phyloP scores from a whole-genome alignment of 768 basidiomycete genomes.

The Suillus paluster region DNA sequence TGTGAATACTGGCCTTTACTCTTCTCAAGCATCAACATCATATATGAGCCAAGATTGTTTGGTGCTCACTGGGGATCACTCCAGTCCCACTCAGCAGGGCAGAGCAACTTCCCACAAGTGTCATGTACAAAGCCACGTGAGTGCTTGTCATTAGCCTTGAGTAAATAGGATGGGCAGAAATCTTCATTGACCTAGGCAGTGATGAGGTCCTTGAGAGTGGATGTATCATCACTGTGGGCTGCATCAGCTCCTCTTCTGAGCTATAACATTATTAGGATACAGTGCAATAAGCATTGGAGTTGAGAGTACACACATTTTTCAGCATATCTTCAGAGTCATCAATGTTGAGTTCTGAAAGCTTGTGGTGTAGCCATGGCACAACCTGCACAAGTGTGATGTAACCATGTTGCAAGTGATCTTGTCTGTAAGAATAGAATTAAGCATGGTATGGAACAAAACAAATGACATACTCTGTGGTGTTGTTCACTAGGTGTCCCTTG shows the following conservation, averaged over 20 bases:
- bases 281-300: background rate
- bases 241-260: background rate
- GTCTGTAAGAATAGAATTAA: background rate
- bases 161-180: background rate
- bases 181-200: background rate
- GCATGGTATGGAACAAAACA: background rate
- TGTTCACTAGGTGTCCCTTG: background rate
- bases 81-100: background rate
- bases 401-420: background rate
- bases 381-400: background rate
- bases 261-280: background rate
- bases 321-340: background rate
- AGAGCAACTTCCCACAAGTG: too few species aligned
- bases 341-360: background rate
- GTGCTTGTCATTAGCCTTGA: background rate
- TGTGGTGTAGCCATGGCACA: background rate
- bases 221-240: background rate
- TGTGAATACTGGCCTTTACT: constrained; percentile 7
- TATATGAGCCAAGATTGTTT: background rate
- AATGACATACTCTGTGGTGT: background rate
- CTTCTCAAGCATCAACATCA: background rate
- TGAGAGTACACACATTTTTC: background rate
- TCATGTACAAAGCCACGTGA: background rate
- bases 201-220: background rate
- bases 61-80: background rate